These are phyloP conservation scores for Hyphodiscus sp. DNA, from an alignment of 2,329 filamentous ascomycete genomes.

Conservation along the genomic window DNA sequence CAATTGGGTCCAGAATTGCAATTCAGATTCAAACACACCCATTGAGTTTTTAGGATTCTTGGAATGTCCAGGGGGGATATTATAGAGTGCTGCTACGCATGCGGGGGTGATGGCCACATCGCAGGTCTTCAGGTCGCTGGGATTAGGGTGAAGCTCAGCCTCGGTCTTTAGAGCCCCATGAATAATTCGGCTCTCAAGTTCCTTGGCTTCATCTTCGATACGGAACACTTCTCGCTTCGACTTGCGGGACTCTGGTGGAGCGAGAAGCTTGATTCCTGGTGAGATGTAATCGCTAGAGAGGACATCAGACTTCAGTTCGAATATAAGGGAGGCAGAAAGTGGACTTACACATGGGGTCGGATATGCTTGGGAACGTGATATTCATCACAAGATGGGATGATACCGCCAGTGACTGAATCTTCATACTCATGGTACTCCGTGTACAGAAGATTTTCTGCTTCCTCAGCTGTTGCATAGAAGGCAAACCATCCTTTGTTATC, in stretches of 20 bases:
- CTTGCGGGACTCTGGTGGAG: constrained; percentile 1
- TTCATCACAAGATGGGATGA: constrained; percentile 29
- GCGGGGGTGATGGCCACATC: constrained; percentile 20
- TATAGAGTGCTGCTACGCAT: constrained; percentile 30
- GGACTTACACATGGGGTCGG: neutral
- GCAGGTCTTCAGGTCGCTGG: constrained; percentile 36
- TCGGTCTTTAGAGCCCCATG: neutral
- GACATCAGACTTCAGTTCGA: no score
- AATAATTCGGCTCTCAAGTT: neutral
- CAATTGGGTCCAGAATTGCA: constrained; percentile 32
- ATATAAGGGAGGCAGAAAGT: no score
- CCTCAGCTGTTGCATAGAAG: constrained; percentile 29
- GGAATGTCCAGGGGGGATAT: constrained; percentile 23
- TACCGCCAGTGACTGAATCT: constrained; percentile 23
- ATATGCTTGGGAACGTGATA: constrained; percentile 9
- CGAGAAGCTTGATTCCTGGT: constrained; percentile 35
- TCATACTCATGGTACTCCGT: constrained; percentile 31
- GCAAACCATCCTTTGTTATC: constrained; percentile 29
- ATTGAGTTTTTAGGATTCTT: constrained; percentile 27
- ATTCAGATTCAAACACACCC: constrained; percentile 33
- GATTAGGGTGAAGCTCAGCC: constrained; percentile 26
- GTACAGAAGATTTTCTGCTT: constrained; percentile 30
- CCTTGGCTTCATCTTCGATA: neutral
- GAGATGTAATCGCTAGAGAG: constrained; percentile 41
- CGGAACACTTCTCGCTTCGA: neutral